A percentile compares a stretch with the other conserved stretches of the same genome.
Conservation (phyloP, 495 filamentous ascomycete species). For the Penicillium flavigenum region DNA sequence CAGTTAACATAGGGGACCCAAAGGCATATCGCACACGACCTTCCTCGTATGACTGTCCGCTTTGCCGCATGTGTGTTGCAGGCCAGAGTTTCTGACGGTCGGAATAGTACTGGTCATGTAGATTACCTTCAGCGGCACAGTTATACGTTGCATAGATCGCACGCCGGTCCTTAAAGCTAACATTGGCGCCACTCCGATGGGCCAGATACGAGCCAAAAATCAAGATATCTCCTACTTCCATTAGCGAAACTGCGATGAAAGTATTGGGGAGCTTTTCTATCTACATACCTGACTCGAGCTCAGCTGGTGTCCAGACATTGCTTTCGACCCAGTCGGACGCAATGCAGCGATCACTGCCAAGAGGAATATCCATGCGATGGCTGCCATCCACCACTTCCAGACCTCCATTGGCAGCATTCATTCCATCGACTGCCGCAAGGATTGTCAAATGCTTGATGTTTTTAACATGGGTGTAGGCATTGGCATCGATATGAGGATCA, state of each 20-base stretch:
- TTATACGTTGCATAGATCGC: conserved; percentile 51
- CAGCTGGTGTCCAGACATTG: conserved; percentile 42
- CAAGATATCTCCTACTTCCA: conserved; percentile 38
- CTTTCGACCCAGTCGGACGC: conserved; percentile 37
- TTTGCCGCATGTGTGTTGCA: conserved; percentile 43
- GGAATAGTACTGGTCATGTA: conserved; percentile 46
- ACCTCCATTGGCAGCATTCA: conserved; percentile 42
- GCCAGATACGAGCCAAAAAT: conserved; percentile 48
- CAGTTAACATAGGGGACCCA: conserved; percentile 44
- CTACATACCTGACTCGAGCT: conserved; percentile 36
- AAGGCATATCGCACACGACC: conserved; percentile 41
- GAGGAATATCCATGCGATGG: conserved; percentile 40
- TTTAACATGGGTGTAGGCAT: conserved; percentile 49
- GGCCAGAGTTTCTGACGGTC: conserved; percentile 44
- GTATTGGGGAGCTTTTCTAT: not conserved
- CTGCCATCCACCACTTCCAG: conserved; percentile 47
- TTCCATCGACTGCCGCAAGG: conserved; percentile 42
- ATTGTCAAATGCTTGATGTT: conserved; percentile 49
- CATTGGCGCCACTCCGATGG: conserved; percentile 44
- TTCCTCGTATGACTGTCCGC: conserved; percentile 39
- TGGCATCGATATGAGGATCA: conserved; percentile 47
- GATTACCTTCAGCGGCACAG: conserved; percentile 40
- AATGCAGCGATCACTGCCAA: conserved; percentile 44
- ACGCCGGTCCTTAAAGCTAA: conserved; percentile 37
- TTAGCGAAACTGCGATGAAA: not conserved